A percentile compares a stretch with the other conserved stretches of the same genome.
Conservation (phyloP, 78 protist genomes). For the Chrysochromulina parva region DNA sequence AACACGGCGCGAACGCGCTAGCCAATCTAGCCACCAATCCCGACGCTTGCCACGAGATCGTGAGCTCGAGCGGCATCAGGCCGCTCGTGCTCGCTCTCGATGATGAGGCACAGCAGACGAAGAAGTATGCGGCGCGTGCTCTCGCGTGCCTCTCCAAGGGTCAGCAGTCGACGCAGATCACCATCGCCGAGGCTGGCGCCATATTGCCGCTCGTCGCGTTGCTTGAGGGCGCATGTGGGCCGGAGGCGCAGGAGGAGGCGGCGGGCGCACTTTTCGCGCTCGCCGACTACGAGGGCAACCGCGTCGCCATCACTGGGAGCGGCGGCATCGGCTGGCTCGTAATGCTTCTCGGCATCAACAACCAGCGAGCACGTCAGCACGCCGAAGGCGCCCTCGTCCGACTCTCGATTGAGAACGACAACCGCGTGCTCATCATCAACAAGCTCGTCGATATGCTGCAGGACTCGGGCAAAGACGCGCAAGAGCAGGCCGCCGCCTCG, state of each 20-base stretch:
- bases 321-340: not conserved
- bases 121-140: too few species aligned
- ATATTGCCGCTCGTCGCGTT: not conserved
- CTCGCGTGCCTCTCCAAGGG: not conserved
- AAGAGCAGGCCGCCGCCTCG: not conserved
- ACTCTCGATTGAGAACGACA: too few species aligned
- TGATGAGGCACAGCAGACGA: too few species aligned
- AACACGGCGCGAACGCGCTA: too few species aligned
- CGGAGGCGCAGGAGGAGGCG: not conserved
- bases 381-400: too few species aligned
- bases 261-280: not conserved
- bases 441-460: too few species aligned
- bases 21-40: too few species aligned
- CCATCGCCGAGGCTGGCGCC: not conserved
- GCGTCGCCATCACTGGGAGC: not conserved
- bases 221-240: not conserved
- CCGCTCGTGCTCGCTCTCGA: too few species aligned
- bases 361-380: too few species aligned
- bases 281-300: not conserved
- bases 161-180: not conserved
- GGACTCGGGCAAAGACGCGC: not conserved
- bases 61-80: too few species aligned
- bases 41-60: too few species aligned
- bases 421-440: too few species aligned
- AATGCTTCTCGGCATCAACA: not conserved